phyloP scores from a whole-genome alignment of 2,329 filamentous ascomycete species.

The Rosellinia necatrix region DNA sequence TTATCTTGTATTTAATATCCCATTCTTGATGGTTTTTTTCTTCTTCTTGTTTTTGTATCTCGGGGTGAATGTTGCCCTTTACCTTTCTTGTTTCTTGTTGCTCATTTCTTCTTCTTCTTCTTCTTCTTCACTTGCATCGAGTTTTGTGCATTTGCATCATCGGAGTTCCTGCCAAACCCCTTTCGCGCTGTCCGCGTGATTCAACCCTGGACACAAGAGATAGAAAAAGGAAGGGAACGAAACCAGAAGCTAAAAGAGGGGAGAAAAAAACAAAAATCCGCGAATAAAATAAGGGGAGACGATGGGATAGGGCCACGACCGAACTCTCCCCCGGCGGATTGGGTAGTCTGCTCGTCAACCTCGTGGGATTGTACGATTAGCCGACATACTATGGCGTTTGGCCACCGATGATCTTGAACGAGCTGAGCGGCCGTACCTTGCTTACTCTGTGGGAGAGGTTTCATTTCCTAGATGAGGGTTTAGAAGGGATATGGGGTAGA shows the following conservation, averaged over 20 bases:
- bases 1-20: slow-evolving; percentile 25
- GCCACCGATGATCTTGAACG: background rate
- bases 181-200: background rate
- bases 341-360: too few relatives aligned
- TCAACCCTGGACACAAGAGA: background rate
- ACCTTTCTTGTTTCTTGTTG: too few relatives aligned
- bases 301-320: too few relatives aligned
- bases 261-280: background rate
- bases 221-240: background rate
- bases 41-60: too few relatives aligned
- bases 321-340: too few relatives aligned
- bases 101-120: slow-evolving; percentile 12
- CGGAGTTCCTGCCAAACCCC: slow-evolving; percentile 4
- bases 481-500: background rate
- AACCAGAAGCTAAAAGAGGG: background rate
- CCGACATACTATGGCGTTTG: too few relatives aligned
- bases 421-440: background rate
- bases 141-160: slow-evolving; percentile 18
- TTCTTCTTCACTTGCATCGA: slow-evolving; percentile 8
- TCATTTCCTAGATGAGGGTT: background rate
- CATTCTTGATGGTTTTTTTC: slow-evolving; percentile 29
- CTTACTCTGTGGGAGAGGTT: background rate
- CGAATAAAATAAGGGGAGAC: background rate
- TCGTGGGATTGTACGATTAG: too few relatives aligned
- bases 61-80: slow-evolving; percentile 9